These are phyloP conservation scores for Coprinopsis strossmayeri DNA, from an alignment of 768 basidiomycete species.

Conservation along the genomic window DNA sequence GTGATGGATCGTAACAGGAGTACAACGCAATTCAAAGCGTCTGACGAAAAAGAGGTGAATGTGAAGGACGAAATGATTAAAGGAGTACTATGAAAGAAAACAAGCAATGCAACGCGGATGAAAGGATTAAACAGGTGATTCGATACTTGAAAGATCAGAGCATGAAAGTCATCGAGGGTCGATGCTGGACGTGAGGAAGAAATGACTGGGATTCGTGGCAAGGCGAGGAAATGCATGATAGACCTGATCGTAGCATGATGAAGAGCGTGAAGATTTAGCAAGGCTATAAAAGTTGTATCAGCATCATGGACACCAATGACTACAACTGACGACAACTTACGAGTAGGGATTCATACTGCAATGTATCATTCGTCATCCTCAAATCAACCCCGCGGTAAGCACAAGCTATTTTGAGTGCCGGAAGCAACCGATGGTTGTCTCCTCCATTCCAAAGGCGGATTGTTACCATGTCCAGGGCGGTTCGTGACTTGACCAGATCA, in stretches of 20 bases:
- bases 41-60: background rate
- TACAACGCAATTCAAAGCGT: background rate
- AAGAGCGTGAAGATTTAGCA: background rate
- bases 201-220: background rate
- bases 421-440: constrained; percentile 40
- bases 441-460: constrained; percentile 51
- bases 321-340: constrained; percentile 11
- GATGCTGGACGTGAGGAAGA: too few species aligned
- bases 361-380: constrained; percentile 21
- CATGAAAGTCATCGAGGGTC: too few species aligned
- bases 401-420: constrained; percentile 57
- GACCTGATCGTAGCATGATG: too few species aligned
- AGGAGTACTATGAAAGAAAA: background rate
- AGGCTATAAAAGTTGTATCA: background rate
- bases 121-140: too few species aligned
- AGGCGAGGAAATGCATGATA: background rate
- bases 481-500: constrained; percentile 41
- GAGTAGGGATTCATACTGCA: constrained; percentile 17
- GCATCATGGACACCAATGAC: background rate
- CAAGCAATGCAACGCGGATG: too few species aligned
- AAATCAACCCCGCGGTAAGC: constrained; percentile 55
- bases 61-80: background rate
- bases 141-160: too few species aligned
- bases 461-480: constrained; percentile 41
- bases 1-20: background rate